These are phyloP conservation scores for Westerdykella ornata DNA, from an alignment of 2,329 filamentous ascomycete genomes.

Conservation along the genomic window DNA sequence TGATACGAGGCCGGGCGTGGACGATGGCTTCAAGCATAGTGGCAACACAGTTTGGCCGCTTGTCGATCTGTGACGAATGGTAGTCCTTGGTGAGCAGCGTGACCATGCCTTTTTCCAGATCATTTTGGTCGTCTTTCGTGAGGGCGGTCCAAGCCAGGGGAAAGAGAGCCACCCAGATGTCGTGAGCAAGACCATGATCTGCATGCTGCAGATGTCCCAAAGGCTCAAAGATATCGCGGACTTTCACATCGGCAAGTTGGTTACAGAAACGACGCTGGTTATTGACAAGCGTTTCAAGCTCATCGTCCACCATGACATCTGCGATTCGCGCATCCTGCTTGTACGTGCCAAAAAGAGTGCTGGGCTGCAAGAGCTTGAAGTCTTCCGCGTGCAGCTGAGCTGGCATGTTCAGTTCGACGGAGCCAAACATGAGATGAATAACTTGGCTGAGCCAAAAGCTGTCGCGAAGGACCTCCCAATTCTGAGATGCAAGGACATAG, in stretches of 20 bases:
- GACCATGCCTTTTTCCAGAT: constrained; percentile 89
- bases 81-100: constrained; percentile 88
- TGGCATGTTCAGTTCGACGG: constrained; percentile 74
- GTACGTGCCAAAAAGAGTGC: constrained; percentile 66
- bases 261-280: constrained; percentile 75
- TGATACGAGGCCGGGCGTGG: constrained; percentile 77
- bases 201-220: constrained; percentile 87
- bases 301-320: constrained; percentile 70
- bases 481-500: constrained; percentile 85
- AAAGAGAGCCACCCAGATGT: constrained; percentile 87
- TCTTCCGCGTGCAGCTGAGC: constrained; percentile 77
- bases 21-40: constrained; percentile 84
- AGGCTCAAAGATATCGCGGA: constrained; percentile 83
- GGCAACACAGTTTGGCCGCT: constrained; percentile 90
- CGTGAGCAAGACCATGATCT: constrained; percentile 72
- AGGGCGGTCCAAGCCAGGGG: constrained; percentile 90
- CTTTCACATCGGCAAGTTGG: constrained; percentile 78
- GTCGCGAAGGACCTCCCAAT: constrained; percentile 92
- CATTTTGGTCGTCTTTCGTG: constrained; percentile 76
- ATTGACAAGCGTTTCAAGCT: constrained; percentile 70
- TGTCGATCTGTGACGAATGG: constrained; percentile 88
- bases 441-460: constrained; percentile 97
- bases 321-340: constrained; percentile 59
- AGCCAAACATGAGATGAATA: constrained; percentile 84
- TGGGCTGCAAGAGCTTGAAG: constrained; percentile 69